Evolutionary conservation across 2,329 filamentous ascomycete genomes (phyloP).

Genomic region (Xylaria sp.): DNA sequence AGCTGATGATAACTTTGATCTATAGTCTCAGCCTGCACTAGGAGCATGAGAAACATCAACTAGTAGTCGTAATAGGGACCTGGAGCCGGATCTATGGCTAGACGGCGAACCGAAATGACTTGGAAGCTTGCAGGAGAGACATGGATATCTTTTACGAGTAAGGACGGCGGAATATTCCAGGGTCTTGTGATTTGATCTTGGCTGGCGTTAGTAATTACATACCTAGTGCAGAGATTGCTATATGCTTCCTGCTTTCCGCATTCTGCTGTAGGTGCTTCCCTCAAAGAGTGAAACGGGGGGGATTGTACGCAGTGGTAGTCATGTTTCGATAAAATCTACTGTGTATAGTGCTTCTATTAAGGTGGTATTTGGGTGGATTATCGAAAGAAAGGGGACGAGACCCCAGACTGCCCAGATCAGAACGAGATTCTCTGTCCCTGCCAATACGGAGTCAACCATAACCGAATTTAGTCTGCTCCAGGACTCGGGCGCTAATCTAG

Average conservation of each 20-base stretch:
- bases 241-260: constrained; percentile 6
- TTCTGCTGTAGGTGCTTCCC: constrained; percentile 10
- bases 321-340: constrained; percentile 19
- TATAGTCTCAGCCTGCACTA: constrained; percentile 1
- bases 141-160: neutral
- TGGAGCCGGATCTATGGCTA: constrained; percentile 19
- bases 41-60: neutral
- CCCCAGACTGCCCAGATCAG: neutral
- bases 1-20: constrained; percentile 4
- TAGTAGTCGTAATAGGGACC: constrained; percentile 7
- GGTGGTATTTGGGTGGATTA: constrained; percentile 26
- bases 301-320: constrained; percentile 10
- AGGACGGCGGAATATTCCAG: constrained; percentile 7
- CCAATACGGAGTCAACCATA: constrained; percentile 25
- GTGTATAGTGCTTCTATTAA: constrained; percentile 23
- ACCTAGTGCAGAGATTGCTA: constrained; percentile 6
- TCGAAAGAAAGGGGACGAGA: constrained; percentile 20
- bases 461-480: constrained; percentile 31
- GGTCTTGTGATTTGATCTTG: constrained; percentile 11
- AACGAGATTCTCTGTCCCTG: neutral
- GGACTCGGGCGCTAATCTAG: constrained; percentile 15
- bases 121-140: constrained; percentile 14
- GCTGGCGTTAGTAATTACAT: neutral
- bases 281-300: constrained; percentile 23
- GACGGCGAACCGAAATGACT: constrained; percentile 25